Evolutionary conservation across 768 basidiomycete genomes (phyloP), one percentile per base, ranked within the genome.

Genomic region (Calocera viscosa): DNA sequence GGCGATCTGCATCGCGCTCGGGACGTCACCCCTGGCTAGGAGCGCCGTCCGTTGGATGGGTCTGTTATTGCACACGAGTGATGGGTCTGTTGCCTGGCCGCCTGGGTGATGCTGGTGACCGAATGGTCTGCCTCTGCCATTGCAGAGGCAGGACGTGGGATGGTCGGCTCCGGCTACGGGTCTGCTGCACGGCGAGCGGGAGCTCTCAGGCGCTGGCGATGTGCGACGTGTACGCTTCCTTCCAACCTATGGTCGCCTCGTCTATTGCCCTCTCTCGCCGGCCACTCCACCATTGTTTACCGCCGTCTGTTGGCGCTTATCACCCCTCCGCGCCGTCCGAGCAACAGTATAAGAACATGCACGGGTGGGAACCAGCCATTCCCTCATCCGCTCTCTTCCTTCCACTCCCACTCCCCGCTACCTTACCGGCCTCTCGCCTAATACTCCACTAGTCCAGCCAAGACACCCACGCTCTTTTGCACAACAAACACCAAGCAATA

Each of bases 341-440:
- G 14, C 53, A 10, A 60, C 14, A 5, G 19, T 60, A 60, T 60
- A 60, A 60, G 53, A 60, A 60, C 53, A 26, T 60, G 53, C 26
- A 60, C 14, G 7, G 53, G 30, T 10, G 5, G 19, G 11, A 10
- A 26, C 53, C 5, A 60, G 53, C 30, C 53, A 60, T 60, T 32
- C 53, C 10, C 30, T 19, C 2, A 28, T 32, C 24, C 53, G 5
- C 19, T n/a, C n/a, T n/a, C 30, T 60, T 26, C 30, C 30, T 2
- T 60, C 53, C 22, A 5, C 53, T 60, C 53, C 30, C 5, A 2
- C 10, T 26, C 53, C 19, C 30, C 2, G 16, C 53, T 47, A 47
- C 43, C 24, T 24, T 47, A 47, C 43, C 43, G 43, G 43, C 43
- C 43, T 47, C 53, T n/a, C 53, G 53, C 53, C 53, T 60, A 60